Evolutionary conservation across 1,284 basidiomycete species (phyloP).

Genomic region (Pseudozyma hubeiensis): DNA sequence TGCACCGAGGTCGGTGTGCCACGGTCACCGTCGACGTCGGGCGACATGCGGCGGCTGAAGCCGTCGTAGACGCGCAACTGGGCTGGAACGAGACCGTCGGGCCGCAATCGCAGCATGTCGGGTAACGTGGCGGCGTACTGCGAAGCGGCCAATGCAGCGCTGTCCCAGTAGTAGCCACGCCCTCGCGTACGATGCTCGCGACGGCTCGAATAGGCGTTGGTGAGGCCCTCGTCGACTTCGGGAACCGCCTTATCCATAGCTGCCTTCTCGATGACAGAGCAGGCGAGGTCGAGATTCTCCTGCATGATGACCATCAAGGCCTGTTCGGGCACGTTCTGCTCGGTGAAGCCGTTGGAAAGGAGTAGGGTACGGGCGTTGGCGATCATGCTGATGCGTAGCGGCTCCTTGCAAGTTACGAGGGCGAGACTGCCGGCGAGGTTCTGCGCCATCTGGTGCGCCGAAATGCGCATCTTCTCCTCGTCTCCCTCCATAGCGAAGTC

Average conservation of each 20-base stretch:
- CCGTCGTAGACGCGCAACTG: slow-evolving; percentile 96
- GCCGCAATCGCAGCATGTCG: slow-evolving; percentile 86
- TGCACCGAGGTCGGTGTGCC: slow-evolving; percentile 49
- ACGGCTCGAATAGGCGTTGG: slow-evolving; percentile 79
- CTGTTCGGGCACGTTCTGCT: slow-evolving; percentile 72
- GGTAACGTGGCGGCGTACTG: slow-evolving; percentile 85
- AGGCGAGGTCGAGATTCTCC: slow-evolving; percentile 94
- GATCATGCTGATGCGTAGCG: slow-evolving; percentile 91
- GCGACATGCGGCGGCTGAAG: slow-evolving; percentile 72
- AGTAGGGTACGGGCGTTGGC: slow-evolving; percentile 80
- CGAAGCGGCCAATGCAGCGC: slow-evolving; percentile 69
- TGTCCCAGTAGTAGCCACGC: slow-evolving; percentile 65
- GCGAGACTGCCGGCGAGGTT: slow-evolving; percentile 96
- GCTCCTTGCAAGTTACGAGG: slow-evolving; percentile 98
- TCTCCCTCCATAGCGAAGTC: slow-evolving; percentile 95
- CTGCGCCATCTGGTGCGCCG: slow-evolving; percentile 95
- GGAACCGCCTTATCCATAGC: slow-evolving; percentile 95
- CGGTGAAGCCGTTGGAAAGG: slow-evolving; percentile 74
- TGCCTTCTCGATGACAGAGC: slow-evolving; percentile 93
- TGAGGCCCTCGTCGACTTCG: slow-evolving; percentile 94
- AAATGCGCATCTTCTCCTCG: slow-evolving; percentile 88
- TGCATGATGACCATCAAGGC: slow-evolving; percentile 83
- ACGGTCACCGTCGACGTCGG: slow-evolving; percentile 39
- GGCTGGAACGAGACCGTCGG: slow-evolving; percentile 81
- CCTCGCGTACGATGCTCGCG: slow-evolving; percentile 86